A percentile compares a stretch with the other conserved stretches of the same genome.
phyloP scores from a whole-genome alignment of 2,329 filamentous ascomycete genomes.

The Alternaria atra region DNA sequence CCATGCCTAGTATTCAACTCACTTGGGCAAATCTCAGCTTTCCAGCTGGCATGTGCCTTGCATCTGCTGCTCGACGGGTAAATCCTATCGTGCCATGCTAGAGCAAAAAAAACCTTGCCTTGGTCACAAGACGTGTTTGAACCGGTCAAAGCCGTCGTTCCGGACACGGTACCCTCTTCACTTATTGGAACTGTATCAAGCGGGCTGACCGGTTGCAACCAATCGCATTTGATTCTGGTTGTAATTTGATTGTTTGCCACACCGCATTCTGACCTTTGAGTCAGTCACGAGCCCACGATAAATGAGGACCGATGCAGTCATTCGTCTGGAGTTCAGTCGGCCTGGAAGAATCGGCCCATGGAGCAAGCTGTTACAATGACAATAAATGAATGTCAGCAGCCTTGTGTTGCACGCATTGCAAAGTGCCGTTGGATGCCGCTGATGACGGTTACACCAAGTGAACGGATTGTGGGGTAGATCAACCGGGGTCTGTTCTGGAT shows the following conservation, averaged over 20 bases:
- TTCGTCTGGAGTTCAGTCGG: slow-evolving; percentile 21
- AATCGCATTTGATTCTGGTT: slow-evolving; percentile 37
- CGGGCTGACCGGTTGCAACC: slow-evolving; percentile 36
- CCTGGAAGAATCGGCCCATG: slow-evolving; percentile 12
- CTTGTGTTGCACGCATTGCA: slow-evolving; percentile 22
- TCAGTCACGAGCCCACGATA: slow-evolving; percentile 35
- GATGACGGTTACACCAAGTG: slow-evolving; percentile 29
- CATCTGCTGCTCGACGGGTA: slow-evolving; percentile 42
- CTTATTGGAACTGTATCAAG: slow-evolving; percentile 27
- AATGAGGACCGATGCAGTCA: slow-evolving; percentile 34
- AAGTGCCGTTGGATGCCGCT: slow-evolving; percentile 29
- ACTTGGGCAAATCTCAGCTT: slow-evolving; percentile 15
- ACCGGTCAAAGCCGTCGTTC: slow-evolving; percentile 38
- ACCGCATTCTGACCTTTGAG: slow-evolving; percentile 36
- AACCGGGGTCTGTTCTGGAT: slow-evolving; percentile 17
- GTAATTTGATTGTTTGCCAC: slow-evolving; percentile 50
- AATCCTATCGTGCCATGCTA: slow-evolving; percentile 37
- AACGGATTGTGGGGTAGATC: slow-evolving; percentile 38
- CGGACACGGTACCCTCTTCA: slow-evolving; percentile 24
- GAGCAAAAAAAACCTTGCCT: slow-evolving; percentile 32
- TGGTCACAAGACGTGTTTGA: slow-evolving; percentile 45
- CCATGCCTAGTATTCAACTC: slow-evolving; percentile 18
- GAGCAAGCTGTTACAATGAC: slow-evolving; percentile 4
- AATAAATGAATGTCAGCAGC: slow-evolving; percentile 21
- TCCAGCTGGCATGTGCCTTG: slow-evolving; percentile 44